Evolutionary conservation across 768 basidiomycete genomes (phyloP).

Genomic region (Nidularia sp.): DNA sequence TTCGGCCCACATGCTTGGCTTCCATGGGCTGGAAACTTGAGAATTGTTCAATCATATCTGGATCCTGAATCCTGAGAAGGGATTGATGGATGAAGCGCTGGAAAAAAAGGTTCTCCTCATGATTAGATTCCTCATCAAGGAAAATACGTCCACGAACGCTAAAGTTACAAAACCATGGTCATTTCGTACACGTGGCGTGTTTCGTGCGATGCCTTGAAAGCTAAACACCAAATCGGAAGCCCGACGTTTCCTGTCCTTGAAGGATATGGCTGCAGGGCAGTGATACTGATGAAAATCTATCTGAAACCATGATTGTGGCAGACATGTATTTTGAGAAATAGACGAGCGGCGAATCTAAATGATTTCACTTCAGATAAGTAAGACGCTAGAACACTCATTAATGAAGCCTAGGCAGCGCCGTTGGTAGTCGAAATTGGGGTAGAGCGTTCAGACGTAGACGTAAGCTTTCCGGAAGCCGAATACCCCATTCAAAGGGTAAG

Average conservation of each 20-base stretch:
- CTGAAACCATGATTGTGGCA: not conserved
- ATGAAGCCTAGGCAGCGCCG: no score
- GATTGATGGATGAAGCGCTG: not conserved
- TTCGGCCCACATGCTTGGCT: conserved; percentile 2
- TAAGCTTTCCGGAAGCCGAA: no score
- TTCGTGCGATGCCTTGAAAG: not conserved
- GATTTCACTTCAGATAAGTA: no score
- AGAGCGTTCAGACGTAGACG: no score
- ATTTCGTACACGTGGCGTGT: not conserved
- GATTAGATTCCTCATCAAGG: not conserved
- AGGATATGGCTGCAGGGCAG: not conserved
- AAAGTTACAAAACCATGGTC: not conserved
- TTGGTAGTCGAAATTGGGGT: no score
- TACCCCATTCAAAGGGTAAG: no score
- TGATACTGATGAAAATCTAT: not conserved
- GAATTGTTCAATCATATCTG: not conserved
- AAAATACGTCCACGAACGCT: not conserved
- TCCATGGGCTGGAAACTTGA: not conserved
- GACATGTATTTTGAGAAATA: no score
- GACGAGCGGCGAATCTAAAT: no score
- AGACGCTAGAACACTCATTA: no score
- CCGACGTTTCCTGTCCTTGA: not conserved
- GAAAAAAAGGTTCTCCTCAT: not conserved
- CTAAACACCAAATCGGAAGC: not conserved
- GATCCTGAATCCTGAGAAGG: not conserved